Evolutionary conservation across 106 monocot species (phyloP).

Genomic region (Chionographis japonica): DNA sequence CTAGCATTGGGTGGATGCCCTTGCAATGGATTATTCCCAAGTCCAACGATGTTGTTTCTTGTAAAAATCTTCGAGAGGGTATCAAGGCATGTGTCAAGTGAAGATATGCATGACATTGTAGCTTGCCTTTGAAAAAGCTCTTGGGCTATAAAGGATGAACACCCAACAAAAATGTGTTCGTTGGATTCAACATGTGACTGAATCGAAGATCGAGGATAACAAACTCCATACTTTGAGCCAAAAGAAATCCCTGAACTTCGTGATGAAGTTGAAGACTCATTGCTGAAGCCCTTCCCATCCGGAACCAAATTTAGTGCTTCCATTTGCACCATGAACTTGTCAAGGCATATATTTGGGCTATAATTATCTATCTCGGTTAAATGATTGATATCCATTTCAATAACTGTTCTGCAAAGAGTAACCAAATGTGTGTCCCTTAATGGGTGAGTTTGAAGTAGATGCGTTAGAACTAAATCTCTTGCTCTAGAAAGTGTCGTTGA

Average conservation of each 20-base stretch:
- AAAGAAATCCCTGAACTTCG: not conserved
- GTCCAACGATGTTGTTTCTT: slow-evolving; percentile 8
- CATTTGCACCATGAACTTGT: slow-evolving; percentile 30
- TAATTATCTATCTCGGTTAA: slow-evolving; percentile 14
- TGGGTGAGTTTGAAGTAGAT: slow-evolving; percentile 41
- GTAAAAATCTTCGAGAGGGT: slow-evolving; percentile 18
- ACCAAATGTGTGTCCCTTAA: slow-evolving; percentile 35
- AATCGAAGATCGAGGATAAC: not conserved
- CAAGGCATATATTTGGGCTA: slow-evolving; percentile 24
- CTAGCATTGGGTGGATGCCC: not conserved
- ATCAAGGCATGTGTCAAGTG: slow-evolving; percentile 27
- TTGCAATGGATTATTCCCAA: slow-evolving; percentile 6
- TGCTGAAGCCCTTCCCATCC: not conserved
- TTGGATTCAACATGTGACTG: not conserved
- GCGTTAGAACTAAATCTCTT: slow-evolving; percentile 51
- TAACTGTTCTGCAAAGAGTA: slow-evolving; percentile 41
- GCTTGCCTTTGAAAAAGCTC: slow-evolving; percentile 49
- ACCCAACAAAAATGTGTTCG: slow-evolving; percentile 11
- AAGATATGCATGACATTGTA: slow-evolving; percentile 39
- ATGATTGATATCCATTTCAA: slow-evolving; percentile 56
- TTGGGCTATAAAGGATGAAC: slow-evolving; percentile 47
- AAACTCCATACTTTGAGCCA: not conserved
- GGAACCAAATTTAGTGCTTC: slow-evolving; percentile 31
- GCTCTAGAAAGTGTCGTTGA: slow-evolving; percentile 49
- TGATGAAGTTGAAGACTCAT: not conserved